These are phyloP conservation scores for Coemansia sp. DNA, from an alignment of 192 early-diverging fungal genomes.

Conservation along the genomic window DNA sequence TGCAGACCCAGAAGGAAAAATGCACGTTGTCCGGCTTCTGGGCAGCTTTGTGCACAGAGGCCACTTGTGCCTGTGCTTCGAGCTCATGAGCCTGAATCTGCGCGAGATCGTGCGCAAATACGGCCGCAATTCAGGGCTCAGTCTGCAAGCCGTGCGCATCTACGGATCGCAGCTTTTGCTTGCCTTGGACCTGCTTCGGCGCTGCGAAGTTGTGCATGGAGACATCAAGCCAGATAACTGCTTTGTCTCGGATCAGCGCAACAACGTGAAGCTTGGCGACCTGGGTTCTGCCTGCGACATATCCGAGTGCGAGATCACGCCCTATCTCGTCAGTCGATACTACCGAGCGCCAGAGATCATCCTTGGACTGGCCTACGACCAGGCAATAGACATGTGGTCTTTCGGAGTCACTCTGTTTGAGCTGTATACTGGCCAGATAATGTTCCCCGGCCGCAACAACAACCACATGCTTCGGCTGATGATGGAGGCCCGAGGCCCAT, in stretches of 20 bases:
- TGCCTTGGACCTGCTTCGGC: conserved; percentile 76
- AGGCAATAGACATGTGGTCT: conserved; percentile 92
- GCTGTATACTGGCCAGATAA: conserved; percentile 90
- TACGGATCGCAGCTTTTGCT: conserved; percentile 91
- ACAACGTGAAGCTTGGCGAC: conserved; percentile 86
- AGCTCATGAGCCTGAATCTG: conserved; percentile 88
- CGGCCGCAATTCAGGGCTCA: conserved; percentile 89
- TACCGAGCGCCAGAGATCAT: conserved; percentile 98
- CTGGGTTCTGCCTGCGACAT: conserved; percentile 89
- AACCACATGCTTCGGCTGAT: conserved; percentile 94
- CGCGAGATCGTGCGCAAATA: conserved; percentile 92
- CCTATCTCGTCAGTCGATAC: conserved; percentile 92
- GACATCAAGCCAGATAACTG: conserved; percentile 99
- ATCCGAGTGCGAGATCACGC: conserved; percentile 88
- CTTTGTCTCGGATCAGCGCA: conserved; percentile 79
- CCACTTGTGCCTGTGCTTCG: conserved; percentile 93
- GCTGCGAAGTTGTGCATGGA: conserved; percentile 83
- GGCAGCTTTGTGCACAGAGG: conserved; percentile 87
- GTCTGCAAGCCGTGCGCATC: conserved; percentile 86
- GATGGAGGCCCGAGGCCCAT: conserved; percentile 91
- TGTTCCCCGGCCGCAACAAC: conserved; percentile 91
- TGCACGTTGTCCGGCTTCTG: conserved; percentile 81
- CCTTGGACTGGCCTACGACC: conserved; percentile 83
- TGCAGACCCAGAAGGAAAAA: conserved; percentile 83
- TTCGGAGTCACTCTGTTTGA: conserved; percentile 93